Percentiles rank a stretch among this genome's conserved stretches.
phyloP scores from a whole-genome alignment of 805 yeast species.

The Ogataea paraovalis region DNA sequence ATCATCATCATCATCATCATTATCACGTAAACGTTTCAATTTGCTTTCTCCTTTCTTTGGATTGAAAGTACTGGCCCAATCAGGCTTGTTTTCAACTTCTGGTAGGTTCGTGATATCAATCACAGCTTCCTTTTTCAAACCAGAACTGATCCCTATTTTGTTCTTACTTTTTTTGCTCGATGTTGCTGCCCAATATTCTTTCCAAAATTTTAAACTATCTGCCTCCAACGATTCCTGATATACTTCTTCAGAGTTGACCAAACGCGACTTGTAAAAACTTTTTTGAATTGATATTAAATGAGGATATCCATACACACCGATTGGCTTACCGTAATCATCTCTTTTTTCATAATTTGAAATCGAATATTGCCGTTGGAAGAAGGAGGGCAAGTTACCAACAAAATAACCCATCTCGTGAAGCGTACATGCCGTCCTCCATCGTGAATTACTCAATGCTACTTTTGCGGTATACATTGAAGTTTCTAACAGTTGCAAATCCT shows the following conservation, averaged over 20 bases:
- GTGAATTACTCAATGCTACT: conserved; percentile 45
- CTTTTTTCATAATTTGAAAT: conserved; percentile 37
- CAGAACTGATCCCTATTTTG: not conserved
- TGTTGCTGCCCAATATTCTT: conserved; percentile 42
- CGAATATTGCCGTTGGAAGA: conserved; percentile 39
- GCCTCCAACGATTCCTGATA: conserved; percentile 32
- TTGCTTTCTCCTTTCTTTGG: conserved; percentile 21
- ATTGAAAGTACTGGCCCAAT: conserved; percentile 27
- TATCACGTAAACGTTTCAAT: not conserved
- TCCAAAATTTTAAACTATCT: conserved; percentile 47
- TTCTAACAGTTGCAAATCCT: conserved; percentile 41
- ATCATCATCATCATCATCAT: not conserved
- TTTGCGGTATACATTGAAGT: conserved; percentile 43
- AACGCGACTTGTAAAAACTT: conserved; percentile 50
- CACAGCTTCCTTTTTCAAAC: conserved; percentile 28
- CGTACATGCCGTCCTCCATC: conserved; percentile 56
- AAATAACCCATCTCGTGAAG: conserved; percentile 66
- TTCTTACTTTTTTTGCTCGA: not conserved
- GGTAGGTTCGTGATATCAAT: conserved; percentile 31
- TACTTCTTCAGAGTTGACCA: conserved; percentile 30
- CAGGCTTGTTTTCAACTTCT: conserved; percentile 23
- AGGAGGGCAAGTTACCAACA: conserved; percentile 41
- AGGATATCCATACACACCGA: conserved; percentile 56
- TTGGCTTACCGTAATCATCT: conserved; percentile 48
- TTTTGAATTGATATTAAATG: conserved; percentile 50